A percentile compares a stretch with the other conserved stretches of the same genome.
These are phyloP conservation scores for Pythium sp. DNA, from an alignment of 352 stramenopile genomes.

Conservation along the genomic window DNA sequence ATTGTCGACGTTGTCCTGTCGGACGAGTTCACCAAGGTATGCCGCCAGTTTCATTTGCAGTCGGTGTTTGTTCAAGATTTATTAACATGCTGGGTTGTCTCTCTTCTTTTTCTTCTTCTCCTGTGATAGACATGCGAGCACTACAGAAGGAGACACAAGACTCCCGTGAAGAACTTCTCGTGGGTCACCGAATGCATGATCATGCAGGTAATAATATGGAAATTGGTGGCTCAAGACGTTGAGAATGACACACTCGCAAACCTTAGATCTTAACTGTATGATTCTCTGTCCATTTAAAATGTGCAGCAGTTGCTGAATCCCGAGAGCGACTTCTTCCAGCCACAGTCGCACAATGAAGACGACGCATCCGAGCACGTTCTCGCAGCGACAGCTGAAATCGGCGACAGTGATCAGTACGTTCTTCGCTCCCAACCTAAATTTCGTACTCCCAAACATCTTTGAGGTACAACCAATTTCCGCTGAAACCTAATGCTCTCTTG, in stretches of 20 bases:
- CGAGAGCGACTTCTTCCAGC: slow-evolving; percentile 37
- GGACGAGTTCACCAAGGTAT: slow-evolving; percentile 70
- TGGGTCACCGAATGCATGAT: slow-evolving; percentile 85
- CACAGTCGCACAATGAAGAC: slow-evolving; percentile 24
- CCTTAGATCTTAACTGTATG: background rate
- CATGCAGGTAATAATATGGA: slow-evolving; percentile 44
- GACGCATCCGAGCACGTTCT: slow-evolving; percentile 29
- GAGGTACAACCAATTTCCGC: background rate
- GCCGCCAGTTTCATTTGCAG: background rate
- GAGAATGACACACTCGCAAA: background rate
- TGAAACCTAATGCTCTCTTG: background rate
- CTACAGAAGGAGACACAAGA: slow-evolving; percentile 34
- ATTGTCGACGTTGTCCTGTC: slow-evolving; percentile 64
- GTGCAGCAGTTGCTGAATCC: slow-evolving; percentile 48
- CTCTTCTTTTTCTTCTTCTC: background rate
- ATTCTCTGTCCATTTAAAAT: background rate
- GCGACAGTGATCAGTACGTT: slow-evolving; percentile 55
- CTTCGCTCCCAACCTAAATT: background rate
- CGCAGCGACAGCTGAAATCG: slow-evolving; percentile 48
- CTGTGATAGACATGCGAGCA: slow-evolving; percentile 46
- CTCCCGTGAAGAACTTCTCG: slow-evolving; percentile 60
- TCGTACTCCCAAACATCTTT: background rate
- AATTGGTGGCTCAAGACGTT: background rate
- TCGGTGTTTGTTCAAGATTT: background rate
- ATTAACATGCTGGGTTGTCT: background rate